Conservation (phyloP, 2,329 filamentous ascomycete genomes). For the Talaromyces albobiverticillius region DNA sequence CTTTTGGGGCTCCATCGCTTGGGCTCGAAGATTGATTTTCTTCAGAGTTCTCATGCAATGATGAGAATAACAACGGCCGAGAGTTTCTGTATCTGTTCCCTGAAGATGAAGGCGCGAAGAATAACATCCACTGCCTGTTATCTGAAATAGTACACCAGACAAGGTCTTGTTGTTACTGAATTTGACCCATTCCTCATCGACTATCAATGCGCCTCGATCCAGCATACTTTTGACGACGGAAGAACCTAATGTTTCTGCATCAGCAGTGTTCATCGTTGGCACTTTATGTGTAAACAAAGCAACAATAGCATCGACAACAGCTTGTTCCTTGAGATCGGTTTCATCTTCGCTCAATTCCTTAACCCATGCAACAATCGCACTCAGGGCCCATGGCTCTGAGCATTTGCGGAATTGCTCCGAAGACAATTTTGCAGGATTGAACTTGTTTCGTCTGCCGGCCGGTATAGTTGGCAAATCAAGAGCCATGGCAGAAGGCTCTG, state of each 20-base stretch:
- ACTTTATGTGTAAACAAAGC: slow-evolving; percentile 91
- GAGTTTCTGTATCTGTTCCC: slow-evolving; percentile 50
- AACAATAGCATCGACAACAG: slow-evolving; percentile 82
- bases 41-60: slow-evolving; percentile 92
- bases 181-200: slow-evolving; percentile 97
- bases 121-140: slow-evolving; percentile 90
- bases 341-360: slow-evolving; percentile 88
- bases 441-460: slow-evolving; percentile 73
- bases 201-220: slow-evolving; percentile 70
- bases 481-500: slow-evolving; percentile 50
- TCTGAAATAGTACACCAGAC: slow-evolving; percentile 87
- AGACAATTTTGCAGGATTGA: slow-evolving; percentile 80
- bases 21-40: slow-evolving; percentile 82
- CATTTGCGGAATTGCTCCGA: slow-evolving; percentile 80
- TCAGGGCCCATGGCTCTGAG: slow-evolving; percentile 87
- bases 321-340: slow-evolving; percentile 77
- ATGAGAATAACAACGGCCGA: slow-evolving; percentile 84
- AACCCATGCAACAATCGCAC: slow-evolving; percentile 82
- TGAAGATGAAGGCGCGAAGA: slow-evolving; percentile 75
- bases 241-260: slow-evolving; percentile 81
- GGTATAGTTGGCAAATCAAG: slow-evolving; percentile 85
- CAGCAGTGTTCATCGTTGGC: slow-evolving; percentile 96
- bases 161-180: slow-evolving; percentile 76
- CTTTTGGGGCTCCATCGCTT: slow-evolving; percentile 65
- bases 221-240: slow-evolving; percentile 80